Conservation (phyloP, 345 rosid genomes). For the Salix viminalis region DNA sequence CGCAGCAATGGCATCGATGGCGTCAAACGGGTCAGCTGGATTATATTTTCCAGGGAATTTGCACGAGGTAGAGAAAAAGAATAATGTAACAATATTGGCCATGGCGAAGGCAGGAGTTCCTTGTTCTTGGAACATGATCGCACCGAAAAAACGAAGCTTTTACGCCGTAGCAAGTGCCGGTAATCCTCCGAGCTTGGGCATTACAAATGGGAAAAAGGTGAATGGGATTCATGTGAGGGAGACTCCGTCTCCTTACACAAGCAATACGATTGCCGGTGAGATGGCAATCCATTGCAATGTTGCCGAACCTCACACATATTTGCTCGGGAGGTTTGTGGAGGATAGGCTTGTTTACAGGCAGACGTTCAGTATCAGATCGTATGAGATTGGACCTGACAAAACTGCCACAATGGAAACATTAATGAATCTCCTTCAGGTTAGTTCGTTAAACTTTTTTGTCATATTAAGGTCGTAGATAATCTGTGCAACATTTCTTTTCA, state of each 20-base stretch:
- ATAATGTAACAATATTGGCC: background rate
- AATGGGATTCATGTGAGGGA: conserved; percentile 22
- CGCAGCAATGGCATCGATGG: conserved; percentile 17
- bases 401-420: conserved; percentile 27
- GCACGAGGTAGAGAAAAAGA: background rate
- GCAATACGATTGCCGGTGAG: conserved; percentile 1
- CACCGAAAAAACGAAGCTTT: background rate
- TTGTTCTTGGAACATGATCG: background rate
- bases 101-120: conserved; percentile 11
- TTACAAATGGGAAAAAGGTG: conserved; percentile 28
- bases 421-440: conserved; percentile 31
- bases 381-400: conserved; percentile 30
- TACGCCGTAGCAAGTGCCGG: conserved; percentile 9
- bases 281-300: conserved; percentile 3
- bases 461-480: background rate
- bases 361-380: conserved; percentile 23
- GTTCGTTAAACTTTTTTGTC: background rate
- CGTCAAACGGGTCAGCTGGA: conserved; percentile 9
- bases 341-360: conserved; percentile 16
- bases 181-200: conserved; percentile 13
- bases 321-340: conserved; percentile 24
- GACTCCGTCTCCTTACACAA: background rate
- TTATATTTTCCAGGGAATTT: background rate
- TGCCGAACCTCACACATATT: conserved; percentile 19
- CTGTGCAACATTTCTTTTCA: background rate